phyloP scores from a whole-genome alignment of 257 asterid species.

The Fraxinus quadrangulata region DNA sequence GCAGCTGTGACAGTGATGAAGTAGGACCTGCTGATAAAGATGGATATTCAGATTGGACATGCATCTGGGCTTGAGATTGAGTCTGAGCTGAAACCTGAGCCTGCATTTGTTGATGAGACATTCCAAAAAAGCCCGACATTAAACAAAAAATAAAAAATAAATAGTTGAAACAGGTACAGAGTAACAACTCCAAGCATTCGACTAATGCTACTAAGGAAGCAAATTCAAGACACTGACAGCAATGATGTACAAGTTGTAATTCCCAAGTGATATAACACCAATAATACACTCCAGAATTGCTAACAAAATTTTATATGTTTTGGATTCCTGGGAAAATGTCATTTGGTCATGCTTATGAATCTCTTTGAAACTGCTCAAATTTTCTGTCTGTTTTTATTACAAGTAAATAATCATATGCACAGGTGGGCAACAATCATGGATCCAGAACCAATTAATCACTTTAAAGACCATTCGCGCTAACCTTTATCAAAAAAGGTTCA shows the following conservation, averaged over 20 bases:
- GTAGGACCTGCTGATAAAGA: constrained; percentile 31
- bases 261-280: not conserved
- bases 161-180: constrained; percentile 6
- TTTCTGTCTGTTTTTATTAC: too few species aligned
- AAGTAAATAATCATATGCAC: too few species aligned
- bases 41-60: constrained; percentile 30
- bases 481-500: too few species aligned
- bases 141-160: constrained; percentile 22
- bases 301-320: too few species aligned
- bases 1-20: constrained; percentile 1
- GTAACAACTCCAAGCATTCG: not conserved
- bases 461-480: too few species aligned
- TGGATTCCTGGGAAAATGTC: too few species aligned
- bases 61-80: constrained; percentile 41
- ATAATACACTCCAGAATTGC: not conserved
- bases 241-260: not conserved
- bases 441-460: too few species aligned
- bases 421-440: too few species aligned
- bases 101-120: constrained; percentile 58
- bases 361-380: too few species aligned
- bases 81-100: constrained; percentile 56
- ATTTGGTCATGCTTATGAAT: too few species aligned
- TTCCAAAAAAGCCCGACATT: constrained; percentile 52
- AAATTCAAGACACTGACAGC: not conserved
- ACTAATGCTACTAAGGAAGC: not conserved